Conservation (phyloP, 2,329 filamentous ascomycete species). For the Colletotrichum sp. region DNA sequence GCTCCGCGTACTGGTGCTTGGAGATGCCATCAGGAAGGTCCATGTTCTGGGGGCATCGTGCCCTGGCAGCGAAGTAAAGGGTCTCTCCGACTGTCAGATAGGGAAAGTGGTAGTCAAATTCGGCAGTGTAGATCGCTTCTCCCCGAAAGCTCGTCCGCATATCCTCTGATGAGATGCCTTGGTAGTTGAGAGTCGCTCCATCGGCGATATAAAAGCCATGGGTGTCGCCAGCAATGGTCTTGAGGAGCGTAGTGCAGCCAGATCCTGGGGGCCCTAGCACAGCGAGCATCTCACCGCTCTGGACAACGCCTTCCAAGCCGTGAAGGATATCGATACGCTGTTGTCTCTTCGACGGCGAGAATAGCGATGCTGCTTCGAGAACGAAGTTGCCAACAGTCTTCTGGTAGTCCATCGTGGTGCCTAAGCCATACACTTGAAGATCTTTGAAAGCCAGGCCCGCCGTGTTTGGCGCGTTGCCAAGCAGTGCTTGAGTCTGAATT, state of each 20-base stretch:
- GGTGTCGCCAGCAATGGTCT: constrained; percentile 67
- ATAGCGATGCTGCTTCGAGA: constrained; percentile 27
- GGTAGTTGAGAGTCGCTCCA: constrained; percentile 10
- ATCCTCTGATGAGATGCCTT: background rate
- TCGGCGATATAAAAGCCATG: constrained; percentile 54
- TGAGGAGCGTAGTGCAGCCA: constrained; percentile 72
- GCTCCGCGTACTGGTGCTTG: constrained; percentile 44
- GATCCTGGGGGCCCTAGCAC: constrained; percentile 58
- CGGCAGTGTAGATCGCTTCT: constrained; percentile 70
- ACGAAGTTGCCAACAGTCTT: constrained; percentile 45
- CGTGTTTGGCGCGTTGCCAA: constrained; percentile 30
- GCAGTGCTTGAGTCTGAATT: constrained; percentile 24
- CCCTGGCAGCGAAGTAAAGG: constrained; percentile 62
- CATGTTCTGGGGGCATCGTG: constrained; percentile 49
- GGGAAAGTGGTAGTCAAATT: constrained; percentile 68
- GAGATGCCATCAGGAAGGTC: constrained; percentile 50
- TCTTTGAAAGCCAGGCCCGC: constrained; percentile 43
- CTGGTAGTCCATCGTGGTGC: constrained; percentile 46
- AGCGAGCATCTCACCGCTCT: constrained; percentile 60
- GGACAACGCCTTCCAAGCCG: constrained; percentile 54
- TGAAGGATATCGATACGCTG: constrained; percentile 51
- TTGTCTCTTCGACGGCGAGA: constrained; percentile 26
- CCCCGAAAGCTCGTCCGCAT: constrained; percentile 42
- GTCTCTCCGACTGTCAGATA: constrained; percentile 65
- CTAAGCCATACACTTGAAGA: constrained; percentile 46